Base-by-base conservation (phyloP, 768 basidiomycete species). In the Psilocybe subaeruginosa region DNA sequence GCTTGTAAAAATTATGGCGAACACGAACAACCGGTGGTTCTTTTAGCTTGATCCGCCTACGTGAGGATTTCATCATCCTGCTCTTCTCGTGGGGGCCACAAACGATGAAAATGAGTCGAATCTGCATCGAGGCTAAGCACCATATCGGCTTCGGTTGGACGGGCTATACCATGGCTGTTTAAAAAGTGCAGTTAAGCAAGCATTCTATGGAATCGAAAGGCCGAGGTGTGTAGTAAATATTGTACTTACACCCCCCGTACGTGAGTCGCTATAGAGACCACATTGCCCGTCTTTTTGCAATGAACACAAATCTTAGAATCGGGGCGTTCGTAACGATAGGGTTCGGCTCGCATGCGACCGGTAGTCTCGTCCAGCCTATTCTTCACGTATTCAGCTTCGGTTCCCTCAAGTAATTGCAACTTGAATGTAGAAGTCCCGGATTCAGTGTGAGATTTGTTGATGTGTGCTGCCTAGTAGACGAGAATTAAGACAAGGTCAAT, bases 101-200 rank as follows among this genome's bases (percentile, higher is more conserved):
- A 37, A 6, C 33, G 29, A 11, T 33, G 51, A 17, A 3, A 8
- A 35, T 4, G 14, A 3, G 2, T 8, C 4, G 8, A 3, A 7
- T 14, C 4, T 16, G 11, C 5, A 35, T 53, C 51, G 3, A 53
- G 4, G 17, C 35, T 23, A n/a, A 4, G 16, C 8, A 53, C 33
- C 51, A 53, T 53, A 33, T 53, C 51, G n/a, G 51, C 51, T 4
- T 53, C 51, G n/a, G 51, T 53, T n/a, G 51, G 51, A 17, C 35
- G 6, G 16, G 11, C 31, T 8, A 53, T 12, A 16, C 51, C 33
- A 37, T 53, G 51, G n/a, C 51, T 53, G 30, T 31, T 31, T 7
- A 12, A 19, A 27, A 49, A 49, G 23, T 49, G 4, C 6, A 17
- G 27, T 8, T 49, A 0, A 49, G 17, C 9, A 19, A 7, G 9